Base-by-base conservation (phyloP, 2,329 filamentous ascomycete genomes). In the Passalora sequoiae region DNA sequence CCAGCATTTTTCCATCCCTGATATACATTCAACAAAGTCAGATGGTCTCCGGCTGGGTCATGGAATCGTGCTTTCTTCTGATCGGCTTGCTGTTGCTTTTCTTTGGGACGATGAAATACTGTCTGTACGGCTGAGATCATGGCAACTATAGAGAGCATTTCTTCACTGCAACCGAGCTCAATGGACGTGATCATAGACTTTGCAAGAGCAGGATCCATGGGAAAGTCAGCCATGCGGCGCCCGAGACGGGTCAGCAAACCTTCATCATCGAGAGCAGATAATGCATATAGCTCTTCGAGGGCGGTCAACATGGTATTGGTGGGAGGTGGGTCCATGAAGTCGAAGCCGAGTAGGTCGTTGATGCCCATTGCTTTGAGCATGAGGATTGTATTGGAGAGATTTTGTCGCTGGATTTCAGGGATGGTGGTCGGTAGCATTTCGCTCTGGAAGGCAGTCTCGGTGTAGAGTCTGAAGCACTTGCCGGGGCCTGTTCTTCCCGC, bases 311-410 rank as follows among this genome's bases (percentile, higher is more conserved):
- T 96, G 9, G 92, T 97, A 60, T 97, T 96, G 21, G 92, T 92
- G 0, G 92, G 92, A 0, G 92, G 92, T 0, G 92, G 89, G 59
- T 98, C 92, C 91, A 98, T 97, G 59, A 98, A 98, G 67, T 97
- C 91, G 60, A 98, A 98, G 61, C 94, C 89, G 9, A 98, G 75
- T 1, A 98, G 73, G 61, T 98, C 92, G 61, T 98, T 97, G 66
- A 98, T 97, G 3, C 94, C 92, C 89, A 98, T 97, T 0, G 92
- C 92, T 64, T 98, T 98, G 38, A 98, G 77, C 86, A 96, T 95
- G 35, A 98, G 76, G 64, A 98, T 97, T 0, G 91, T 96, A 55
- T 86, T 83, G 0, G 88, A 86, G 40, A 98, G 63, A 59, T 98
- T 98, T 64, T 96, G 88, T 1, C 92, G 78, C 62, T 98, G 92